phyloP scores from a whole-genome alignment of 2,329 filamentous ascomycete species.

The Fusarium incarnatum region DNA sequence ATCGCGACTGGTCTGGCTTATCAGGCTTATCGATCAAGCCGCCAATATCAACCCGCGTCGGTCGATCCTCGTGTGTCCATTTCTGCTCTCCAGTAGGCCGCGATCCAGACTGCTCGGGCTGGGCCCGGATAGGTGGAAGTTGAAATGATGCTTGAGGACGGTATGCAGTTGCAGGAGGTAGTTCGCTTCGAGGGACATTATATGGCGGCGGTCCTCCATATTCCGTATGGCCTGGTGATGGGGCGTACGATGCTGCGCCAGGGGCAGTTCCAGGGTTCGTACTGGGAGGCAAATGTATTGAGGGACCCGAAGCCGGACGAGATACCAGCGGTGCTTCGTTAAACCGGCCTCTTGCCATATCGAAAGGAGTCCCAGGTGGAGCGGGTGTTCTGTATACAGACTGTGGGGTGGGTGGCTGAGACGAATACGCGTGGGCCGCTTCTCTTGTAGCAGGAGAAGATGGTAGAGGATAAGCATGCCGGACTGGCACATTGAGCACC shows the following conservation, averaged over 20 bases:
- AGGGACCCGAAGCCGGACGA: constrained; percentile 42
- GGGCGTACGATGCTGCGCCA: constrained; percentile 53
- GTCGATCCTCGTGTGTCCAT: constrained; percentile 62
- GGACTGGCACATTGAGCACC: constrained; percentile 54
- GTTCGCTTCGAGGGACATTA: constrained; percentile 66
- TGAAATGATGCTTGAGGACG: constrained; percentile 55
- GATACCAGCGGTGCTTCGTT: constrained; percentile 48
- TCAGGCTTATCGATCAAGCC: constrained; percentile 71
- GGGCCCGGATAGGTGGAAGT: constrained; percentile 61
- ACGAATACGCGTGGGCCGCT: constrained; percentile 56
- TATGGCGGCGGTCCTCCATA: constrained; percentile 62
- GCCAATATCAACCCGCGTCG: constrained; percentile 68
- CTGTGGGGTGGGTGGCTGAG: constrained; percentile 48
- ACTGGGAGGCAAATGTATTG: constrained; percentile 50
- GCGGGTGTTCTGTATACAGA: constrained; percentile 56
- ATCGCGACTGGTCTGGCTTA: constrained; percentile 48
- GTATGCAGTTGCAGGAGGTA: constrained; percentile 51
- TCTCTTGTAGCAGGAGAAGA: constrained; percentile 60
- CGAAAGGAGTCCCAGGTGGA: constrained; percentile 61
- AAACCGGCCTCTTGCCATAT: constrained; percentile 57
- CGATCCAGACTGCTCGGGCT: constrained; percentile 46
- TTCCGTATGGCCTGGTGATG: constrained; percentile 59
- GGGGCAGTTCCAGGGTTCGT: constrained; percentile 39
- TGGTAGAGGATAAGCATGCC: constrained; percentile 56
- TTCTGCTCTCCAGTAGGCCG: constrained; percentile 34